phyloP scores from a whole-genome alignment of 148 eudicot genomes.

The Chenopodium formosanum region DNA sequence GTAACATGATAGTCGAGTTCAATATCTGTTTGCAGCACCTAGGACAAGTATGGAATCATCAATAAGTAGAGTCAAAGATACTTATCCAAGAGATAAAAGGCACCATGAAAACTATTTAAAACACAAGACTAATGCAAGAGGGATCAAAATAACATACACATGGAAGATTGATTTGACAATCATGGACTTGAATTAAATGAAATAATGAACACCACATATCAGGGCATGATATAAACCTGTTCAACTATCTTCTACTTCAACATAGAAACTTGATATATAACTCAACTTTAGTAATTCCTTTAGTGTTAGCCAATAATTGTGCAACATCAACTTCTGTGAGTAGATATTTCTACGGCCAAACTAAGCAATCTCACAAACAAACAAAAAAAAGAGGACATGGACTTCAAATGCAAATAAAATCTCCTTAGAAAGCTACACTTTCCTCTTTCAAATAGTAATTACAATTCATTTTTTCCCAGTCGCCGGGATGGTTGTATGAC shows the following conservation, averaged over 20 bases:
- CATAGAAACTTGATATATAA: not conserved
- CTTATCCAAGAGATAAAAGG: not conserved
- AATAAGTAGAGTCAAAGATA: slow-evolving; percentile 19
- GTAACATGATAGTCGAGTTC: slow-evolving; percentile 54
- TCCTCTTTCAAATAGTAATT: not conserved
- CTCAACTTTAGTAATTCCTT: not conserved
- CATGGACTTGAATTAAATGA: not conserved
- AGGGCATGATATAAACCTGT: not conserved
- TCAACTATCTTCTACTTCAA: not conserved
- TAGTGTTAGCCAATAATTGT: not conserved
- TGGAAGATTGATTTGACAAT: no score
- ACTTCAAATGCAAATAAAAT: not conserved
- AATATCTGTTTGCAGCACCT: slow-evolving; percentile 73
- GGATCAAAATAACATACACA: not conserved
- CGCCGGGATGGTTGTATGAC: not conserved
- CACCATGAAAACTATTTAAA: not conserved
- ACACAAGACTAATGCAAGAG: not conserved
- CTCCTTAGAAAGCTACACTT: not conserved
- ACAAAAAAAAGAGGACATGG: not conserved
- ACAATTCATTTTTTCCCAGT: not conserved
- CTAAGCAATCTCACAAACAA: not conserved
- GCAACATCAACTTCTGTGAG: not conserved
- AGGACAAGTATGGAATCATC: slow-evolving; percentile 20
- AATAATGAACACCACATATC: not conserved
- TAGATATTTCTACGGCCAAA: not conserved